These are phyloP conservation scores for Aspergillus oerlinghausenensis DNA, from an alignment of 2,329 filamentous ascomycete genomes.

Conservation along the genomic window DNA sequence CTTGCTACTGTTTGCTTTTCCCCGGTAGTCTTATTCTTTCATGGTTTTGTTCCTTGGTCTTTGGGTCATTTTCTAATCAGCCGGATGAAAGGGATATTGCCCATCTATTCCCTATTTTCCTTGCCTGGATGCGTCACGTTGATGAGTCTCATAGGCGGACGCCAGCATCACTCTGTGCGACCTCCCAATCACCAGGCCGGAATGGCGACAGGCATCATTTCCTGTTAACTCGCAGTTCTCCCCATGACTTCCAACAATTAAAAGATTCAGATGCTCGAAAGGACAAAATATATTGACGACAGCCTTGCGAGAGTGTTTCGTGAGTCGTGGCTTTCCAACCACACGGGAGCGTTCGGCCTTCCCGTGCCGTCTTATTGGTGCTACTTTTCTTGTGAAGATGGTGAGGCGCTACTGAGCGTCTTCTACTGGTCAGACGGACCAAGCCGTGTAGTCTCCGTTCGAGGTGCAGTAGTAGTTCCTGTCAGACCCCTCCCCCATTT, in stretches of 20 bases:
- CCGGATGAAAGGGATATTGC: not conserved
- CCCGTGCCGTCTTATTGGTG: not conserved
- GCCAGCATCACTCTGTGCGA: not conserved
- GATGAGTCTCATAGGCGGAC: not conserved
- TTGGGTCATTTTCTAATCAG: not conserved
- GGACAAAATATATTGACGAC: not conserved
- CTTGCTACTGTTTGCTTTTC: not conserved
- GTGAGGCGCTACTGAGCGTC: not conserved
- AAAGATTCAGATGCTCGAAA: not conserved
- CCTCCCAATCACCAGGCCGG: not conserved
- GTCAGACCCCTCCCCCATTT: not conserved
- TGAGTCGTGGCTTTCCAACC: not conserved
- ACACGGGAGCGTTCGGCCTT: not conserved
- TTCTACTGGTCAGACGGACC: not conserved
- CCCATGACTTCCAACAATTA: not conserved
- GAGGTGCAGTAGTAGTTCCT: not conserved
- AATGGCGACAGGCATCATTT: not conserved
- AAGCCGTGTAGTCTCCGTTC: not conserved
- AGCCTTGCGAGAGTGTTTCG: not conserved
- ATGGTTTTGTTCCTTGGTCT: not conserved
- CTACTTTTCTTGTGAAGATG: not conserved
- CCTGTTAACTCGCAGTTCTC: not conserved
- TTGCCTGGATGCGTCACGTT: not conserved
- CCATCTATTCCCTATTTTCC: not conserved
- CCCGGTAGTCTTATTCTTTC: not conserved